Evolutionary conservation across 2,329 filamentous ascomycete genomes (phyloP).

Genomic region (Dothidotthia symphoricarpi): DNA sequence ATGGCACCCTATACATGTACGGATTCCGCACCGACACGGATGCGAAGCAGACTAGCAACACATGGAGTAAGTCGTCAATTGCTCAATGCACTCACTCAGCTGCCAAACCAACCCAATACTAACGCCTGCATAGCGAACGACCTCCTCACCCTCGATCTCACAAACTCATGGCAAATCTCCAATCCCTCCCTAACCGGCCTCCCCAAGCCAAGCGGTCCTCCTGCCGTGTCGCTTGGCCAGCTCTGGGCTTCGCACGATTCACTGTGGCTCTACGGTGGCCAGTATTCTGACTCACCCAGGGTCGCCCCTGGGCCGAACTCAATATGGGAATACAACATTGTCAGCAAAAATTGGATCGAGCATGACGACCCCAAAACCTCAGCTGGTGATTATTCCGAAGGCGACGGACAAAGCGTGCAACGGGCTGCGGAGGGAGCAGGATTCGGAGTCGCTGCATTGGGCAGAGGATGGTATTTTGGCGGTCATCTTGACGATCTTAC

Average conservation of each 20-base stretch:
- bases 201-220: slow-evolving; percentile 65
- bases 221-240: slow-evolving; percentile 69
- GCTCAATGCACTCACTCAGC: no score
- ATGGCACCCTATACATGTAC: slow-evolving; percentile 74
- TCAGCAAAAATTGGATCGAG: slow-evolving; percentile 60
- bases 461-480: slow-evolving; percentile 75
- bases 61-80: slow-evolving; percentile 62
- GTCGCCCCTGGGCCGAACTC: slow-evolving; percentile 59
- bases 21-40: slow-evolving; percentile 64
- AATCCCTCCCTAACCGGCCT: slow-evolving; percentile 63
- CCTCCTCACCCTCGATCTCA: slow-evolving; percentile 70
- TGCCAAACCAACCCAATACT: slow-evolving; percentile 1
- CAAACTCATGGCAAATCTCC: slow-evolving; percentile 66
- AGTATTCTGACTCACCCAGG: slow-evolving; percentile 65
- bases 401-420: slow-evolving; percentile 58
- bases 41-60: slow-evolving; percentile 59
- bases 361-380: slow-evolving; percentile 61
- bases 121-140: slow-evolving; percentile 51
- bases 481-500: slow-evolving; percentile 68
- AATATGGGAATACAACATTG: slow-evolving; percentile 69
- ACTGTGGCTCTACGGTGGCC: slow-evolving; percentile 71
- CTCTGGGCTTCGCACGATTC: slow-evolving; percentile 71
- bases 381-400: slow-evolving; percentile 61
- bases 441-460: slow-evolving; percentile 66
- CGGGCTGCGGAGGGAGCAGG: slow-evolving; percentile 72